A percentile compares a stretch with the other conserved stretches of the same genome.
phyloP scores from a whole-genome alignment of 495 filamentous ascomycete genomes.

The Mytilinidion resinicola region DNA sequence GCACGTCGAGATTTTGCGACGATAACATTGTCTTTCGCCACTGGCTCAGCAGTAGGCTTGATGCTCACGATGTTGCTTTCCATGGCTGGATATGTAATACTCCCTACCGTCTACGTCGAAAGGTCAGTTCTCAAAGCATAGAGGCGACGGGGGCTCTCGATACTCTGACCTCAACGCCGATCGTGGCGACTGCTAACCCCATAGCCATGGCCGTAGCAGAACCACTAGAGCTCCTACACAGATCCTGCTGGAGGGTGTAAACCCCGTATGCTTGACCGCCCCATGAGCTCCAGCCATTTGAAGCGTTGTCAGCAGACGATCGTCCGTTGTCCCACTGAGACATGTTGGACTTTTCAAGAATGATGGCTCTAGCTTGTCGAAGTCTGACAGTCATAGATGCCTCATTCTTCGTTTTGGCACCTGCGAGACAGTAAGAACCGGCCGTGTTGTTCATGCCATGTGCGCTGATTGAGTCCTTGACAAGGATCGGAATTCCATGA shows the following conservation, averaged over 20 bases:
- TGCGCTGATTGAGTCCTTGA: conserved; percentile 6
- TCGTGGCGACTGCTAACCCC: no score
- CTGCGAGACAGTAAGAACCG: background rate
- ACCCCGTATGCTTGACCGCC: conserved; percentile 45
- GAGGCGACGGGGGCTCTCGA: no score
- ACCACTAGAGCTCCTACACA: conserved; percentile 48
- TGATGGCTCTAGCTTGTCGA: conserved; percentile 36
- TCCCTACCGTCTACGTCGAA: no score
- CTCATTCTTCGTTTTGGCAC: conserved; percentile 17
- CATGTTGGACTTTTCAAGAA: conserved; percentile 46
- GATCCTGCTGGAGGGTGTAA: conserved; percentile 42
- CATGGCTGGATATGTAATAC: no score
- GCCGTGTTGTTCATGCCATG: background rate
- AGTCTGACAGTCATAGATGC: conserved; percentile 30
- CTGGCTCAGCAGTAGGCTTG: no score
- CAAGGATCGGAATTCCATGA: conserved; percentile 7
- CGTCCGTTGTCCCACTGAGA: conserved; percentile 49
- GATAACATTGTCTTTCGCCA: no score
- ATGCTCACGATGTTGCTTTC: no score
- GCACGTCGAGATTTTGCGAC: no score
- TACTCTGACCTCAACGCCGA: no score
- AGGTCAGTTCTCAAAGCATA: no score
- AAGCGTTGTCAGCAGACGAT: conserved; percentile 39
- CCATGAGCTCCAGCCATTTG: conserved; percentile 48
- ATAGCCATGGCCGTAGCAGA: conserved; percentile 43